Percentiles rank a stretch among this genome's conserved stretches.
Conservation (phyloP, 208 protist genomes). For the Leishmania major region DNA sequence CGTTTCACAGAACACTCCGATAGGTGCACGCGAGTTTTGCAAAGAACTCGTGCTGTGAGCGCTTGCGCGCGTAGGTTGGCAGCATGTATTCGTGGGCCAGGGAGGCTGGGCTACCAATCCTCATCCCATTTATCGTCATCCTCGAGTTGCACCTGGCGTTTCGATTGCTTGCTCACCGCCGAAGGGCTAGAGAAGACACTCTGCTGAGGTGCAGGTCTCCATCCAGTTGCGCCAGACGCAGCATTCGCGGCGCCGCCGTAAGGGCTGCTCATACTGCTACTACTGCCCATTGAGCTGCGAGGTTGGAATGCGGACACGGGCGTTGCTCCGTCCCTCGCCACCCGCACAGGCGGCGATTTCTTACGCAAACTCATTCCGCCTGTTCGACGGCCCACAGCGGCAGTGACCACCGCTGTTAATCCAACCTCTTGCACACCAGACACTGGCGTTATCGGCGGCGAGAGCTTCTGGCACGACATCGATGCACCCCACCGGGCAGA, state of each 20-base stretch:
- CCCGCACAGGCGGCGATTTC: constrained; percentile 31
- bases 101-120: constrained; percentile 36
- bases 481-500: neutral
- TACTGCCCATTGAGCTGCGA: neutral
- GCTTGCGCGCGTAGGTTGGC: neutral
- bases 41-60: neutral
- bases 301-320: neutral
- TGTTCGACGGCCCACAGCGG: constrained; percentile 2
- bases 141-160: constrained; percentile 32
- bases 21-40: neutral
- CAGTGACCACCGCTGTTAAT: neutral
- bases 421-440: neutral
- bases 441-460: constrained; percentile 15
- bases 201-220: neutral
- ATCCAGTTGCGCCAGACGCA: too few relatives aligned
- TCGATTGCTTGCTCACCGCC: neutral
- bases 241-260: neutral
- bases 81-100: neutral
- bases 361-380: constrained; percentile 33
- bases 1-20: neutral
- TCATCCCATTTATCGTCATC: constrained; percentile 66
- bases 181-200: constrained; percentile 8
- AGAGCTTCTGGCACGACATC: constrained; percentile 5
- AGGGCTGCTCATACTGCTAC: neutral
- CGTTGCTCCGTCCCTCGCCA: neutral